Percentiles rank a stretch among this genome's conserved stretches.
Evolutionary conservation across 257 asterid species (phyloP).

Genomic region (Primulina huaijiensis): DNA sequence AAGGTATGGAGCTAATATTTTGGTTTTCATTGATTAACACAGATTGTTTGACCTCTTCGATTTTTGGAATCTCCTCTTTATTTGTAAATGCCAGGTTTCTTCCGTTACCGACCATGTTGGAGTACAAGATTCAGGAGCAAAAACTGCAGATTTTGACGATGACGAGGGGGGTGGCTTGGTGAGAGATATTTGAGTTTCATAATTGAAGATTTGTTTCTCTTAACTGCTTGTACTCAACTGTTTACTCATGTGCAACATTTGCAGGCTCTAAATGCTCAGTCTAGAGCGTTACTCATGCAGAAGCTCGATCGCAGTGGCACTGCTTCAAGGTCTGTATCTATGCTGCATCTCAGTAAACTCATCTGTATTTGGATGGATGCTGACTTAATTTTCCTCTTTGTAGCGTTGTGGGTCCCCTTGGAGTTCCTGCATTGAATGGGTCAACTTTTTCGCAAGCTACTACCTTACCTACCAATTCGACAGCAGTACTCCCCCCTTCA

Average conservation of each 20-base stretch:
- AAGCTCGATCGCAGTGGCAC: conserved; percentile 93
- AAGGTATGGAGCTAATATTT: conserved; percentile 47
- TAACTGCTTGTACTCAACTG: conserved; percentile 6
- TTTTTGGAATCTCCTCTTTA: conserved; percentile 4
- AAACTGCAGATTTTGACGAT: conserved; percentile 98
- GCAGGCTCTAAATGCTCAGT: conserved; percentile 93
- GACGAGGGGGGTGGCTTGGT: conserved; percentile 99
- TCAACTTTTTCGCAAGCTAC: conserved; percentile 56
- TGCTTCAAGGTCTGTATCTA: conserved; percentile 61
- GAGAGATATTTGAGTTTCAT: conserved; percentile 30
- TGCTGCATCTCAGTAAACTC: conserved; percentile 18
- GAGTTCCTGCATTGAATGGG: conserved; percentile 68
- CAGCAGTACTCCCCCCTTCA: conserved; percentile 43
- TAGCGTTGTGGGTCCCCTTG: conserved; percentile 71
- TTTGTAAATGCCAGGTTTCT: conserved; percentile 62
- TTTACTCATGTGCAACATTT: conserved; percentile 17
- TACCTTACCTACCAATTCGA: conserved; percentile 62
- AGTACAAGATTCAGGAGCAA: conserved; percentile 82
- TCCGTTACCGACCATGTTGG: conserved; percentile 87
- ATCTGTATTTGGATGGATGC: conserved; percentile 6
- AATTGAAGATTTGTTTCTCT: not conserved
- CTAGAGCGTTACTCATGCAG: conserved; percentile 94
- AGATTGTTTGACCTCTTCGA: not conserved
- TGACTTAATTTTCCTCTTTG: conserved; percentile 21
- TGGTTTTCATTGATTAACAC: conserved; percentile 2